Evolutionary conservation across 495 filamentous ascomycete genomes (phyloP).

Genomic region (Hypomontagnella submonticulosa): DNA sequence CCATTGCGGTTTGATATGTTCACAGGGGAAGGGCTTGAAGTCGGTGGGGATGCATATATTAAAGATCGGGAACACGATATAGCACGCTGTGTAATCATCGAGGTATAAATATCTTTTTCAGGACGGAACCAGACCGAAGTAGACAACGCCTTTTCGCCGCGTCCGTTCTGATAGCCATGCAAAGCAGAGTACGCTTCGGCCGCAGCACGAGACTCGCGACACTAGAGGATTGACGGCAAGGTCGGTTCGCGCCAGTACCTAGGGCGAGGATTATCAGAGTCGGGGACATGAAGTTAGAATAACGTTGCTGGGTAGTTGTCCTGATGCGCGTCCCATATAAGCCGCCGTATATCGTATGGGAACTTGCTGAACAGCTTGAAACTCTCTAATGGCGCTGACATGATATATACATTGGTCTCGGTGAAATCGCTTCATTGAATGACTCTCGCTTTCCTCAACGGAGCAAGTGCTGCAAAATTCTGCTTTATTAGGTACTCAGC

Average conservation of each 20-base stretch:
- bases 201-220: not conserved
- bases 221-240: not conserved
- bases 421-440: too few relatives aligned
- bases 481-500: too few relatives aligned
- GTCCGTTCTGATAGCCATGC: not conserved
- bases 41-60: too few relatives aligned
- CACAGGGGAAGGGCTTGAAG: too few relatives aligned
- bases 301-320: not conserved
- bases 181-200: not conserved
- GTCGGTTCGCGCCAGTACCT: not conserved
- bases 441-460: too few relatives aligned
- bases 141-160: not conserved
- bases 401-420: too few relatives aligned
- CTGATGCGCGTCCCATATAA: not conserved
- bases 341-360: not conserved
- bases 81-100: not conserved
- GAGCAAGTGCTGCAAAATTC: too few relatives aligned
- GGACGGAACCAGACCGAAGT: slow-evolving; percentile 9
- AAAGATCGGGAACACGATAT: too few relatives aligned
- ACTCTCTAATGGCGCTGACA: not conserved
- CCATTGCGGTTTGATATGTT: too few relatives aligned
- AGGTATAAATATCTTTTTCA: slow-evolving; percentile 13
- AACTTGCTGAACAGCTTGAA: slow-evolving; percentile 7
- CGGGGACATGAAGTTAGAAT: not conserved
- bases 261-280: not conserved